Evolutionary conservation across 176 grass and related monocot species (phyloP).

Genomic region (Aegilops speltoides): DNA sequence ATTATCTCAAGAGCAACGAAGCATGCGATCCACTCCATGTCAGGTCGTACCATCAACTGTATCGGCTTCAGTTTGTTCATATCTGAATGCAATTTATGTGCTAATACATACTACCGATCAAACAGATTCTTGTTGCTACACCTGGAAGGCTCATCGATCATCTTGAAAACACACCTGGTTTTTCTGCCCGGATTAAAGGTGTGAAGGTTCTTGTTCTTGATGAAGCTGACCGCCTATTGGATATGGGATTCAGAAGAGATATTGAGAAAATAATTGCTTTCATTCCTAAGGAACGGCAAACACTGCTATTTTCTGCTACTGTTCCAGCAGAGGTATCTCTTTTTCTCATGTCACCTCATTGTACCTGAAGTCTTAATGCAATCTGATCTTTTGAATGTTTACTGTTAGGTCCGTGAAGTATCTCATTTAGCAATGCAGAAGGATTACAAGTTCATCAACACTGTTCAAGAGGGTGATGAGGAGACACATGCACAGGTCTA

Average conservation of each 20-base stretch:
- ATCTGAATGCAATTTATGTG: constrained; percentile 7
- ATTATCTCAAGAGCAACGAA: constrained; percentile 70
- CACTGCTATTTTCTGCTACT: constrained; percentile 95
- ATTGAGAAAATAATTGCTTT: constrained; percentile 87
- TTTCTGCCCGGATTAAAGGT: constrained; percentile 69
- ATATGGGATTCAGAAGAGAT: constrained; percentile 96
- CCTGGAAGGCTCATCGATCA: constrained; percentile 94
- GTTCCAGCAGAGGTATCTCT: constrained; percentile 76
- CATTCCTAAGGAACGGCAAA: constrained; percentile 88
- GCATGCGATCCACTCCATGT: constrained; percentile 75
- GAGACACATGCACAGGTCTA: constrained; percentile 87
- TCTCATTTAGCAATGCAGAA: constrained; percentile 85
- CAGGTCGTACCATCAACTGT: constrained; percentile 59
- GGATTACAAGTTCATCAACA: constrained; percentile 74
- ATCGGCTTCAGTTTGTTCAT: constrained; percentile 15
- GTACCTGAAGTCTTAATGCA: constrained; percentile 26
- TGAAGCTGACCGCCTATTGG: constrained; percentile 92
- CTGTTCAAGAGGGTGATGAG: constrained; percentile 88
- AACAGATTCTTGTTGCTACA: constrained; percentile 91
- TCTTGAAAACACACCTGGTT: constrained; percentile 91
- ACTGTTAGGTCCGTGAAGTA: constrained; percentile 70
- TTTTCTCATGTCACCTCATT: constrained; percentile 24
- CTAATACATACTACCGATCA: constrained; percentile 22
- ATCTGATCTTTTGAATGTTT: constrained; percentile 30
- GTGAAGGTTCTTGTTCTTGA: constrained; percentile 93